Evolutionary conservation across 2,329 filamentous ascomycete species (phyloP).

Genomic region (Fusarium citri): DNA sequence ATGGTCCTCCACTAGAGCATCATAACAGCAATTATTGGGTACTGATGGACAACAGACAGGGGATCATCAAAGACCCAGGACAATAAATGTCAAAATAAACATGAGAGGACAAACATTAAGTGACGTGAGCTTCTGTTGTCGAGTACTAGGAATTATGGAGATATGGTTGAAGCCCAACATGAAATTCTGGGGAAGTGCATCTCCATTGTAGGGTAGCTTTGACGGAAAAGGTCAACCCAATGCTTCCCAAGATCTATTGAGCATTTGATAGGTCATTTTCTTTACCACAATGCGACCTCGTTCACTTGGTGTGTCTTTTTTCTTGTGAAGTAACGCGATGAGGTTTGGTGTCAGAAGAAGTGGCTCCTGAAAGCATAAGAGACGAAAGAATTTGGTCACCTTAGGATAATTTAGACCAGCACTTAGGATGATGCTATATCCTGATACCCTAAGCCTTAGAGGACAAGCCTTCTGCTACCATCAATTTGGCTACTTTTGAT

Average conservation of each 20-base stretch:
- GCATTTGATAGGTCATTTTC: background rate
- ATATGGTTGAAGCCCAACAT: background rate
- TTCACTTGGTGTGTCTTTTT: background rate
- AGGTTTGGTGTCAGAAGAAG: background rate
- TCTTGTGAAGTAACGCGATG: accelerated
- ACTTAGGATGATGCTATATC: background rate
- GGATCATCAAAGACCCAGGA: background rate
- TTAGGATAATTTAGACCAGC: background rate
- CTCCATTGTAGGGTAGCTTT: background rate
- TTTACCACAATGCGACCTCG: accelerated
- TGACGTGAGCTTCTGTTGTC: background rate
- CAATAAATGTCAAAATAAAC: background rate
- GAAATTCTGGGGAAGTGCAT: too few species aligned
- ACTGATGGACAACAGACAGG: background rate
- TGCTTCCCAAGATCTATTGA: background rate
- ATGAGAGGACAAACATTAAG: background rate
- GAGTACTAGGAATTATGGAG: background rate
- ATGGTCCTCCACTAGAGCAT: background rate
- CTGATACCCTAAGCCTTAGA: accelerated
- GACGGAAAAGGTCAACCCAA: background rate
- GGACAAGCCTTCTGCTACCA: too few species aligned
- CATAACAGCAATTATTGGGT: background rate
- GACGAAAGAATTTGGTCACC: background rate
- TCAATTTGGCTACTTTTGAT: too few species aligned
- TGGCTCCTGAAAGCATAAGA: background rate